Percentiles rank a stretch among this genome's conserved stretches.
Conservation (phyloP, 108 stramenopile species). For the Heterococcus sp. region DNA sequence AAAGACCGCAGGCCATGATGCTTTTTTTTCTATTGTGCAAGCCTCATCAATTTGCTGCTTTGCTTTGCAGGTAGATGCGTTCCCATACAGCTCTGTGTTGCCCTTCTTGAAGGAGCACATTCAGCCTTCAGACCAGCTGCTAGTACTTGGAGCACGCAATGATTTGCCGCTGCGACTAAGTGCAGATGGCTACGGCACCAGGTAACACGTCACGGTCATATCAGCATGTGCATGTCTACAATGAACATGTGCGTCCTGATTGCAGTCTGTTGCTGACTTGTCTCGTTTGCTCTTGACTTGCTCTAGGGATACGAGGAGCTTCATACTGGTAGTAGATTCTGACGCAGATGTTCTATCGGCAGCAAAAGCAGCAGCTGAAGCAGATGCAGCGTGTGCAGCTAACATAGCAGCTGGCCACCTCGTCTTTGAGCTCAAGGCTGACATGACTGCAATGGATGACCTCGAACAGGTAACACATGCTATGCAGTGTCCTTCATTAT, state of each 20-base stretch:
- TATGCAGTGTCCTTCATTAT: no score
- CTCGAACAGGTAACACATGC: not conserved
- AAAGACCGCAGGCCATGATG: no score
- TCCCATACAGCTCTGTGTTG: slow-evolving; percentile 26
- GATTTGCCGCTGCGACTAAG: slow-evolving; percentile 16
- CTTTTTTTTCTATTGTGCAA: no score
- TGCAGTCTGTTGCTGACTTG: no score
- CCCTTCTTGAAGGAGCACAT: slow-evolving; percentile 43
- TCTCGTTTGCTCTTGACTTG: no score
- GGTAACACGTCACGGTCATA: no score
- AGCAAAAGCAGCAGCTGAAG: not conserved
- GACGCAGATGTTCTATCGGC: not conserved
- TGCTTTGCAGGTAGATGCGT: slow-evolving; percentile 9
- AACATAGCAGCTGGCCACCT: not conserved
- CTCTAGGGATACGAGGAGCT: not conserved
- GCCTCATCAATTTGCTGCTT: no score
- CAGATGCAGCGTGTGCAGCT: not conserved
- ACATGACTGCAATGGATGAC: not conserved
- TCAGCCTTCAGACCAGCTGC: slow-evolving; percentile 37
- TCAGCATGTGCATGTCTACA: no score
- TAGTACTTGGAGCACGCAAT: slow-evolving; percentile 18
- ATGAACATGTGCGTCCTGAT: no score
- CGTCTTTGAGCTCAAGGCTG: not conserved
- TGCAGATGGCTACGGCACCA: slow-evolving; percentile 34
- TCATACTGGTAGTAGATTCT: not conserved